A percentile compares a stretch with the other conserved stretches of the same genome.
Evolutionary conservation across 768 basidiomycete genomes (phyloP).

Genomic region (Clitopilus hobsonii): DNA sequence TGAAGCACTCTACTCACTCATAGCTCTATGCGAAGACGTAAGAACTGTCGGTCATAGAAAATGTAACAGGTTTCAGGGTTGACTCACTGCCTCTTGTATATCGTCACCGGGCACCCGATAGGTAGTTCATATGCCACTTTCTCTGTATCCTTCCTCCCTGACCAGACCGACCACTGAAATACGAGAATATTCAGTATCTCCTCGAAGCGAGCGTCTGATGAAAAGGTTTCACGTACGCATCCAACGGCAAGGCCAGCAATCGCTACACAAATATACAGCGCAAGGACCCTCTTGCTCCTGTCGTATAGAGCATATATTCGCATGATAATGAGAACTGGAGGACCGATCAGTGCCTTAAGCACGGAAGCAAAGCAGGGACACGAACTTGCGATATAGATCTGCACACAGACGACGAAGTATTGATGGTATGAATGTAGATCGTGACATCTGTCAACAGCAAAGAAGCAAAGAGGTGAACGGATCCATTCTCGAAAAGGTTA

Average conservation of each 20-base stretch:
- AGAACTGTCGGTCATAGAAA: too few species aligned
- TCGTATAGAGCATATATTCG: slow-evolving; percentile 39
- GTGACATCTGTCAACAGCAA: too few species aligned
- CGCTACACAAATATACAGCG: slow-evolving; percentile 19
- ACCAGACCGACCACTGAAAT: slow-evolving; percentile 21
- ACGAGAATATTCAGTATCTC: too few species aligned
- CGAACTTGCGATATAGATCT: not conserved
- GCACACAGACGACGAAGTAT: not conserved
- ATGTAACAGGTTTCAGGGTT: too few species aligned
- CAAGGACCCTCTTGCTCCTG: slow-evolving; percentile 25
- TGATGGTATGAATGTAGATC: not conserved
- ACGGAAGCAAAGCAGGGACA: not conserved
- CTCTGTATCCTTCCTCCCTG: slow-evolving; percentile 11
- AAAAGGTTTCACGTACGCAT: too few species aligned
- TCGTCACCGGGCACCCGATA: slow-evolving; percentile 17
- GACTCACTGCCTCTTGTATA: slow-evolving; percentile 20
- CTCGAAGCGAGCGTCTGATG: too few species aligned
- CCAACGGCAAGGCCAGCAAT: slow-evolving; percentile 19
- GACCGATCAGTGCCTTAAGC: not conserved
- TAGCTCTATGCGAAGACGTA: too few species aligned
- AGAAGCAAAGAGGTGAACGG: too few species aligned
- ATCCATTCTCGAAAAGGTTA: too few species aligned
- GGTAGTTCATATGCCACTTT: slow-evolving; percentile 12
- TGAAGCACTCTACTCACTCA: too few species aligned
- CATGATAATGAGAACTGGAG: slow-evolving; percentile 31